A percentile compares a stretch with the other conserved stretches of the same genome.
These are phyloP conservation scores for Linaria vulgaris DNA, from an alignment of 257 asterid species.

Conservation along the genomic window DNA sequence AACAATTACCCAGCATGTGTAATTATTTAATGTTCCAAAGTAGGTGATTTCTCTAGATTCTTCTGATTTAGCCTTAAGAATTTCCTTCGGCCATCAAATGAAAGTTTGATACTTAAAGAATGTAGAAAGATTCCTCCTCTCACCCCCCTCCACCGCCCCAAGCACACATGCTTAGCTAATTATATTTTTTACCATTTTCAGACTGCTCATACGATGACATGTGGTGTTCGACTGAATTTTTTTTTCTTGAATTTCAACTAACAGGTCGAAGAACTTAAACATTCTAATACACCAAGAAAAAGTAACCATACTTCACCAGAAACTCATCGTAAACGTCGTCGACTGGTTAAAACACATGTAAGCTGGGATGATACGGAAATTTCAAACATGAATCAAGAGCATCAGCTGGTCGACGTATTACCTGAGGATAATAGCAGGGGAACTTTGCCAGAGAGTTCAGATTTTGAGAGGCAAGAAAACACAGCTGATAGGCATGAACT, in stretches of 20 bases:
- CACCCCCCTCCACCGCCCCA: neutral
- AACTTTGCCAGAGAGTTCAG: slow-evolving; percentile 29
- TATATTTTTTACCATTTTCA: slow-evolving; percentile 18
- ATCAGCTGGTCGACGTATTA: slow-evolving; percentile 18
- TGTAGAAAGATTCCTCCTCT: neutral
- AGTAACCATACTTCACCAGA: slow-evolving; percentile 34
- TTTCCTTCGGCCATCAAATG: slow-evolving; percentile 3
- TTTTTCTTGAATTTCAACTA: slow-evolving; percentile 24
- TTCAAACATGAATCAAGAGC: slow-evolving; percentile 38
- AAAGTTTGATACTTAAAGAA: neutral
- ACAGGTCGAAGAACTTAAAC: slow-evolving; percentile 37
- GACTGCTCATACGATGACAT: slow-evolving; percentile 11
- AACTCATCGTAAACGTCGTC: slow-evolving; percentile 40
- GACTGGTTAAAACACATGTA: slow-evolving; percentile 54
- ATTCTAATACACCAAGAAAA: slow-evolving; percentile 40
- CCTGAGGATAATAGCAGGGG: slow-evolving; percentile 24
- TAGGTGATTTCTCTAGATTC: neutral
- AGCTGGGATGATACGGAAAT: slow-evolving; percentile 32
- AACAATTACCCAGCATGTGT: slow-evolving; percentile 5
- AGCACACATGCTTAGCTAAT: slow-evolving; percentile 8
- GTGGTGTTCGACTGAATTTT: slow-evolving; percentile 14
- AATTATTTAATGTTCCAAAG: neutral
- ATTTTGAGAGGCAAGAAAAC: slow-evolving; percentile 33
- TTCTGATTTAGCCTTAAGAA: neutral
- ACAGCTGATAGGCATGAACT: slow-evolving; percentile 30